Evolutionary conservation across 2,329 filamentous ascomycete species (phyloP).

Genomic region (Paracorniculantispora psalliotae): DNA sequence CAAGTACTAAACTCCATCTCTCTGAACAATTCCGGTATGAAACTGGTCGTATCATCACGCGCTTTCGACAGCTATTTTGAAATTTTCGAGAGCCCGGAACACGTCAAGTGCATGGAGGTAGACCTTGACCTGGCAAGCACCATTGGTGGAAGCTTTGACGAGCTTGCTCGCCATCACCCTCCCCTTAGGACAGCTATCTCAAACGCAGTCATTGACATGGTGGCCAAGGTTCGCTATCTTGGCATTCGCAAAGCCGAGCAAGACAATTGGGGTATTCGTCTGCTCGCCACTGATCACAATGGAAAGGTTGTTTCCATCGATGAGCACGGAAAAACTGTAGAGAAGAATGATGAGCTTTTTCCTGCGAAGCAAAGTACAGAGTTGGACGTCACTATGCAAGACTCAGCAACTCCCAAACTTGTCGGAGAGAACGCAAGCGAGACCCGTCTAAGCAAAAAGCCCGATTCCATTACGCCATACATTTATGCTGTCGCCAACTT

Average conservation of each 20-base stretch:
- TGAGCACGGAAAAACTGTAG: slow-evolving; percentile 41
- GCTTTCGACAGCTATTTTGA: slow-evolving; percentile 86
- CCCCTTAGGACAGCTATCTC: slow-evolving; percentile 74
- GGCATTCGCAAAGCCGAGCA: slow-evolving; percentile 65
- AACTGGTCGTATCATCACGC: slow-evolving; percentile 76
- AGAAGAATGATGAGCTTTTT: slow-evolving; percentile 22
- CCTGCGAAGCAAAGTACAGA: slow-evolving; percentile 40
- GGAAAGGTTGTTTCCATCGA: slow-evolving; percentile 50
- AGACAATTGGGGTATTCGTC: slow-evolving; percentile 70
- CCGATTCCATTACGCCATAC: slow-evolving; percentile 56
- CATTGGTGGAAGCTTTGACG: slow-evolving; percentile 84
- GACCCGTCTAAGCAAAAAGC: slow-evolving; percentile 18
- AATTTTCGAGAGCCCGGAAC: slow-evolving; percentile 89
- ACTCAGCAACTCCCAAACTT: slow-evolving; percentile 32
- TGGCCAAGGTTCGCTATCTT: slow-evolving; percentile 71
- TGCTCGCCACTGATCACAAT: slow-evolving; percentile 58
- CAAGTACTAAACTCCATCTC: slow-evolving; percentile 90
- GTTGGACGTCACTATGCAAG: slow-evolving; percentile 62
- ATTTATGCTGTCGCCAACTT: slow-evolving; percentile 74
- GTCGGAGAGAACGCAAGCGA: slow-evolving; percentile 8
- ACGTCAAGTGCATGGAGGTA: slow-evolving; percentile 76
- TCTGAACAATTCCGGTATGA: slow-evolving; percentile 80
- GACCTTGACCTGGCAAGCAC: slow-evolving; percentile 66
- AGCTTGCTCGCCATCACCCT: slow-evolving; percentile 90
- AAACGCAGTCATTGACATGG: slow-evolving; percentile 83